These are phyloP conservation scores for Backusella psychrophila DNA, from an alignment of 192 early-diverging fungal species.

Conservation along the genomic window DNA sequence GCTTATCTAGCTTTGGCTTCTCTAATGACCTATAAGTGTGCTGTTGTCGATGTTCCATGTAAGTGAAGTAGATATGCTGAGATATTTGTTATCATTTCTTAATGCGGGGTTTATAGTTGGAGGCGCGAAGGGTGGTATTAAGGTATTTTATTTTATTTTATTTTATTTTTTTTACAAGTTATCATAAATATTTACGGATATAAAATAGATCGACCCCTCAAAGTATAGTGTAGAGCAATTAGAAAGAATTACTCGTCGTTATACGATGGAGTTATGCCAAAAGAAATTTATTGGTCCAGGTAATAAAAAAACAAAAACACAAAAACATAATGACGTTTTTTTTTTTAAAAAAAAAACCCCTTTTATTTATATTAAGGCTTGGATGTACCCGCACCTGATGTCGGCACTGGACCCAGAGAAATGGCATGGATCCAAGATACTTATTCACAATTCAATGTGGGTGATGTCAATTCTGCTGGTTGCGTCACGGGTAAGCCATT, in stretches of 20 bases:
- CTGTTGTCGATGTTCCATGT: conserved; percentile 83
- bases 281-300: conserved; percentile 83
- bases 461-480: conserved; percentile 74
- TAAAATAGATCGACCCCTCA: conserved; percentile 59
- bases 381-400: conserved; percentile 84
- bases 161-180: no score
- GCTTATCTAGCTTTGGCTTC: conserved; percentile 59
- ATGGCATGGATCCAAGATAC: conserved; percentile 90
- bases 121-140: conserved; percentile 80
- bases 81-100: no score
- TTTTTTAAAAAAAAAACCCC: background rate
- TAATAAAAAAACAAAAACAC: background rate
- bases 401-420: conserved; percentile 74
- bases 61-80: conserved; percentile 32
- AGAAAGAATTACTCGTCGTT: conserved; percentile 81
- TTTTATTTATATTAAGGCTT: conserved; percentile 31
- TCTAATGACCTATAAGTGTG: conserved; percentile 85
- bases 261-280: conserved; percentile 80
- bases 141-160: conserved; percentile 12
- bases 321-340: background rate
- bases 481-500: conserved; percentile 84
- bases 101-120: conserved; percentile 30
- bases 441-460: conserved; percentile 77
- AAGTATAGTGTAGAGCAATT: conserved; percentile 70
- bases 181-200: no score